Evolutionary conservation across 768 basidiomycete species (phyloP).

Genomic region (Pisolithus marmoratus): DNA sequence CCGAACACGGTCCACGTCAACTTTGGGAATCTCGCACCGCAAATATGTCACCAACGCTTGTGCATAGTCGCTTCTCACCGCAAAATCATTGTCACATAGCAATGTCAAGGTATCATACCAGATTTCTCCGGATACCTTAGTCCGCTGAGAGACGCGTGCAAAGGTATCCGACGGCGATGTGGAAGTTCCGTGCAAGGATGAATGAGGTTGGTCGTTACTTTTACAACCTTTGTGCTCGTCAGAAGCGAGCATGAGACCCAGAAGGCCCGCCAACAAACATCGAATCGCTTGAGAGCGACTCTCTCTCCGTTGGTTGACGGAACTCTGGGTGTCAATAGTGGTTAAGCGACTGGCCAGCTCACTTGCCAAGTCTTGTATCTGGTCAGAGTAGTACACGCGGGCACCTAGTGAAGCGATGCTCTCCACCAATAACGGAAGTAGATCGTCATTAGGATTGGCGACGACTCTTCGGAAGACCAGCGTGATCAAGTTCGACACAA

Average conservation of each 20-base stretch:
- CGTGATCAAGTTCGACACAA: slow-evolving; percentile 71
- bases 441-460: slow-evolving; percentile 53
- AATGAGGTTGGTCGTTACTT: slow-evolving; percentile 17
- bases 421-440: slow-evolving; percentile 64
- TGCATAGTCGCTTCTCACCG: slow-evolving; percentile 77
- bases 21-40: slow-evolving; percentile 64
- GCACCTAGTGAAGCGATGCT: slow-evolving; percentile 81
- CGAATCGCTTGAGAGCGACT: slow-evolving; percentile 63
- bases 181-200: slow-evolving; percentile 24
- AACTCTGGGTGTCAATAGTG: slow-evolving; percentile 61
- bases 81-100: slow-evolving; percentile 71
- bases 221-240: slow-evolving; percentile 32
- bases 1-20: slow-evolving; percentile 42
- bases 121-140: slow-evolving; percentile 69
- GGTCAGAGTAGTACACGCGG: slow-evolving; percentile 94
- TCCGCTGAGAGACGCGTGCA: slow-evolving; percentile 48
- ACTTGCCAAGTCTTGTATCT: slow-evolving; percentile 86
- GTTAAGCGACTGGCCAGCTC: slow-evolving; percentile 76
- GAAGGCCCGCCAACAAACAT: slow-evolving; percentile 61
- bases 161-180: slow-evolving; percentile 19
- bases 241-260: slow-evolving; percentile 63
- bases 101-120: slow-evolving; percentile 91
- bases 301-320: slow-evolving; percentile 36
- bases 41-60: slow-evolving; percentile 72
- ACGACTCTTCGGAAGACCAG: slow-evolving; percentile 67